These are phyloP conservation scores for Mallotus nudiflorus DNA, from an alignment of 345 rosid genomes.

Conservation along the genomic window DNA sequence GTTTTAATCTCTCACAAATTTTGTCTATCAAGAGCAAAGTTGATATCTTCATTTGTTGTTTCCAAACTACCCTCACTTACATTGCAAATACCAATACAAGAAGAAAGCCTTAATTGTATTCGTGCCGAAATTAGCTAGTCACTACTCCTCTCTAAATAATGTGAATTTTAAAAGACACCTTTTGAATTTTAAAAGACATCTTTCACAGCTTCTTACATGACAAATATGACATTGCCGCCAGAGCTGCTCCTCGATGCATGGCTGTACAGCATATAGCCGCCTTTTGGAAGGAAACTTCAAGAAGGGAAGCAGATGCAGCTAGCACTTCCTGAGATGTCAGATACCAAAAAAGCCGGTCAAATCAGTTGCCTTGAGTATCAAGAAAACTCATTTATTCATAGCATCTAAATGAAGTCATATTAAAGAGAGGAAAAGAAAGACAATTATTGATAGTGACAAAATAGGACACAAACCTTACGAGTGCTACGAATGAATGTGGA, in stretches of 20 bases:
- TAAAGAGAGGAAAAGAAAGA: slow-evolving; percentile 8
- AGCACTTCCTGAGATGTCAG: slow-evolving; percentile 60
- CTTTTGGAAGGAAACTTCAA: slow-evolving; percentile 91
- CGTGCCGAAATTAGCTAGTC: background rate
- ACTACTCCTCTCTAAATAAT: background rate
- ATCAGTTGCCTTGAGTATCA: slow-evolving; percentile 6
- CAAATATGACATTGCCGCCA: slow-evolving; percentile 92
- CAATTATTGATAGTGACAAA: slow-evolving; percentile 1
- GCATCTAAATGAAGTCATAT: background rate
- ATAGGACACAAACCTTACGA: slow-evolving; percentile 59
- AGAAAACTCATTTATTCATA: slow-evolving; percentile 5
- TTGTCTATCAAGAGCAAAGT: background rate
- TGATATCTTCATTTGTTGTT: background rate
- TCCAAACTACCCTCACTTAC: background rate
- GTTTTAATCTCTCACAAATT: background rate
- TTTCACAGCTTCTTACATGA: slow-evolving; percentile 61
- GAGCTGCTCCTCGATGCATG: slow-evolving; percentile 98
- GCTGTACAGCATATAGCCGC: slow-evolving; percentile 98
- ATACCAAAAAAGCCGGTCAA: slow-evolving; percentile 17
- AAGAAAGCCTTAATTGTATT: background rate
- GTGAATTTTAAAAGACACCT: background rate
- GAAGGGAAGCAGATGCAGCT: slow-evolving; percentile 70
- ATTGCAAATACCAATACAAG: background rate
- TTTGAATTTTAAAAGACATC: background rate
- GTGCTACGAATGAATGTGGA: slow-evolving; percentile 68